Conservation (phyloP, 2,329 filamentous ascomycete genomes). For the Waltergamsia citrina region DNA sequence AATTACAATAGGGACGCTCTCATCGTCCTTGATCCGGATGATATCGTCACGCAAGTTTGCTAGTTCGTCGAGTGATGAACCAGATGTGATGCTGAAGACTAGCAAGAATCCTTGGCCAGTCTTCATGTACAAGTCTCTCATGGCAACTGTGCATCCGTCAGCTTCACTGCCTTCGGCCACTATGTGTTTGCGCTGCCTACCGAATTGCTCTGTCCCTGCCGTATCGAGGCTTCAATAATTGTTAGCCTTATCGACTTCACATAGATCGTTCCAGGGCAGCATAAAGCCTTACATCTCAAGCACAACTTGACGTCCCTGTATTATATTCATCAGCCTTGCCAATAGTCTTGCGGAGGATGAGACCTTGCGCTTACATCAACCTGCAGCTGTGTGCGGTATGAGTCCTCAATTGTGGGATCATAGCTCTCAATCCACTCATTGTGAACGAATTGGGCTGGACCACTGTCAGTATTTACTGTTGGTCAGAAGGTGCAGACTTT, state of each 20-base stretch:
- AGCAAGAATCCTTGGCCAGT: constrained; percentile 85
- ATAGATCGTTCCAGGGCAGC: not conserved
- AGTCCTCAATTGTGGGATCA: constrained; percentile 71
- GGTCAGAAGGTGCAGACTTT: constrained; percentile 8
- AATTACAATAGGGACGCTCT: constrained; percentile 77
- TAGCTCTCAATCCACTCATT: constrained; percentile 91
- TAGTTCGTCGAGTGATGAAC: constrained; percentile 74
- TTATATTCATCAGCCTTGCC: constrained; percentile 16
- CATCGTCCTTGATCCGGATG: constrained; percentile 82
- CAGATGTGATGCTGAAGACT: constrained; percentile 84
- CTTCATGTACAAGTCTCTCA: constrained; percentile 86
- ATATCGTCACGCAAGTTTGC: constrained; percentile 79
- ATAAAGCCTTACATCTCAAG: constrained; percentile 67
- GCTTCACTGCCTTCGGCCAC: not conserved
- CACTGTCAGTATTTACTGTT: constrained; percentile 10
- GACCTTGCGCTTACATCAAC: constrained; percentile 64
- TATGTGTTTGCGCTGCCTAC: constrained; percentile 38
- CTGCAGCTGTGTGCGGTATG: constrained; percentile 64
- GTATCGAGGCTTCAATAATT: constrained; percentile 63
- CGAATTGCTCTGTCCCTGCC: constrained; percentile 87
- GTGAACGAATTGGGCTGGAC: constrained; percentile 78
- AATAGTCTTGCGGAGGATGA: not conserved
- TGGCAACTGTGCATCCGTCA: constrained; percentile 34
- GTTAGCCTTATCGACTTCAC: constrained; percentile 1
- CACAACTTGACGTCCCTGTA: constrained; percentile 75